phyloP scores from a whole-genome alignment of 371 early-diverging fungal genomes.

The Rhizopus delemar region DNA sequence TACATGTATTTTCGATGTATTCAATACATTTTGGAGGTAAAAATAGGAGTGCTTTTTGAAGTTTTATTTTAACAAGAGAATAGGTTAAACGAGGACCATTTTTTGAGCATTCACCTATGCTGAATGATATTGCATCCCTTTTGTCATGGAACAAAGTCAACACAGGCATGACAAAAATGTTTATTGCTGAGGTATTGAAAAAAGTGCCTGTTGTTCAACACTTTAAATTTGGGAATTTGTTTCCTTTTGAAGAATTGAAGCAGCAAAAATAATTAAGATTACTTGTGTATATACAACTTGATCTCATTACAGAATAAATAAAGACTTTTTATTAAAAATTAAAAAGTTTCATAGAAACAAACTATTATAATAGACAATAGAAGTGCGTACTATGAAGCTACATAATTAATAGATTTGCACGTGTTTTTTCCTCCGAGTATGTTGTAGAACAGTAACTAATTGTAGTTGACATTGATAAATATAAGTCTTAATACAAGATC shows the following conservation, averaged over 20 bases:
- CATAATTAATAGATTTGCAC: too few relatives aligned
- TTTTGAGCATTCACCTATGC: constrained; percentile 90
- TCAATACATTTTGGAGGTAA: constrained; percentile 75
- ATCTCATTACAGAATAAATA: too few relatives aligned
- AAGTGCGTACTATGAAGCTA: too few relatives aligned
- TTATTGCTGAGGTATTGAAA: constrained; percentile 89
- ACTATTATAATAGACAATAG: too few relatives aligned
- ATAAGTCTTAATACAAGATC: too few relatives aligned
- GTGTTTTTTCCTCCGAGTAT: too few relatives aligned
- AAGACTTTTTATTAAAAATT: too few relatives aligned
- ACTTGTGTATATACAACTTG: too few relatives aligned
- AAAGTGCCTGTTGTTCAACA: constrained; percentile 98
- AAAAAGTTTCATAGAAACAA: too few relatives aligned
- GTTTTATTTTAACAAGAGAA: constrained; percentile 60
- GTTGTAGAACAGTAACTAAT: too few relatives aligned
- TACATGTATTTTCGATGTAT: constrained; percentile 91
- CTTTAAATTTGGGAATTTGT: constrained; percentile 83
- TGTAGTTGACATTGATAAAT: too few relatives aligned
- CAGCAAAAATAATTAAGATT: neutral
- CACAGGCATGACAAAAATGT: constrained; percentile 95
- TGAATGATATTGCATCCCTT: constrained; percentile 91
- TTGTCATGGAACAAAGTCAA: constrained; percentile 91
- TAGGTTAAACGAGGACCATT: constrained; percentile 69
- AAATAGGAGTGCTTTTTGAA: constrained; percentile 63
- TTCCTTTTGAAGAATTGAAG: constrained; percentile 43